Evolutionary conservation across 805 yeast genomes (phyloP), one percentile per base, ranked within the genome.

Genomic region (Citeromyces matritensis): DNA sequence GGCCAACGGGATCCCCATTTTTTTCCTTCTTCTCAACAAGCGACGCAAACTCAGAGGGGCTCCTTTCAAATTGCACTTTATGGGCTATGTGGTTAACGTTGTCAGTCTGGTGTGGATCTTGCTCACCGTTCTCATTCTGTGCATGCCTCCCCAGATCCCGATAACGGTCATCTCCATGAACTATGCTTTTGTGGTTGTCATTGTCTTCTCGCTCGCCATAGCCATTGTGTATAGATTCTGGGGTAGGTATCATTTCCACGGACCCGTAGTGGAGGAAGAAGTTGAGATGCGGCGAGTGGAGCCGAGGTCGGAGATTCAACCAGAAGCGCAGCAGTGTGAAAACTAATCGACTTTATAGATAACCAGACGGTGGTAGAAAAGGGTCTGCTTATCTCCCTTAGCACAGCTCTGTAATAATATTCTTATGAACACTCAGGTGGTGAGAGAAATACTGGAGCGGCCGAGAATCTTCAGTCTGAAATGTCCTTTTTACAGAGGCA

Each of bases 1-100:
- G 21, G 83, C 91, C 2, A 77, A 83, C 37, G 73, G 84, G 3
- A 70, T 82, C 10, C 94, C 94, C 2, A 73, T 81, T 15, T 40
- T 75, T 1, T 60, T 74, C n/a, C 65, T 73, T 3, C 44, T 80
- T 45, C 44, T 77, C 15, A 67, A 75, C 37, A 69, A 68, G 33
- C 53, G 91, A 34, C 51, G 57, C 30, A 73, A 75, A 36, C 60
- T 80, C 23, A 63, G 68, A 41, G 83, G 84, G 28, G 73, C 84
- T 1, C 72, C 77, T 1, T 73, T 79, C 49, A 70, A 76, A 37
- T 57, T 80, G 33, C 62, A 68, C 32, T 61, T 61, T 35, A 47
- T 75, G 30, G 88, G 88, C 1, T 79, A 80, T 65, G 34, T 71
- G 3, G 52, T 77, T 26, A 80, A 80, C 42, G 45, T 62, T 0